Evolutionary conservation across 768 basidiomycete genomes (phyloP).

Genomic region (Boletus rufocinnamomeus): DNA sequence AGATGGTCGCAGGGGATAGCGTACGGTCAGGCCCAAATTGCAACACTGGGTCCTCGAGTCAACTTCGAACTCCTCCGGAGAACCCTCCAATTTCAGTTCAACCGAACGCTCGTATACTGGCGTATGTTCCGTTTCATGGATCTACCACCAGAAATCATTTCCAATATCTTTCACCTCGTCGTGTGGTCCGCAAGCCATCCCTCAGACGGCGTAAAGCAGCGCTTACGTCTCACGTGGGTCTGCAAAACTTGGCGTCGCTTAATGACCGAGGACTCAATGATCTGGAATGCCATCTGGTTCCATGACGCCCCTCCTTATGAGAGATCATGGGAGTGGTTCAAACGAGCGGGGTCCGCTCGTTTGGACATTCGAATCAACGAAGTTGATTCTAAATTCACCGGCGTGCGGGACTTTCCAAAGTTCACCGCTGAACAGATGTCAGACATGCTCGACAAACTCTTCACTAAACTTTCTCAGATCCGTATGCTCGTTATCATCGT

Average conservation of each 20-base stretch:
- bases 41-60: slow-evolving; percentile 23
- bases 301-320: slow-evolving; percentile 50
- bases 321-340: slow-evolving; percentile 57
- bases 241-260: slow-evolving; percentile 57
- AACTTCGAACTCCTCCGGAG: slow-evolving; percentile 7
- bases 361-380: slow-evolving; percentile 67
- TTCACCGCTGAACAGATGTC: slow-evolving; percentile 48
- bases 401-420: slow-evolving; percentile 31
- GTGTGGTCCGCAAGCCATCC: slow-evolving; percentile 52
- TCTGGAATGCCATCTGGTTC: slow-evolving; percentile 73
- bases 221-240: slow-evolving; percentile 57
- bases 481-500: slow-evolving; percentile 61
- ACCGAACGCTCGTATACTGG: slow-evolving; percentile 35
- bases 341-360: slow-evolving; percentile 53
- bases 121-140: slow-evolving; percentile 57
- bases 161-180: slow-evolving; percentile 61
- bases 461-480: slow-evolving; percentile 56
- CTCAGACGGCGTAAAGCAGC: slow-evolving; percentile 37
- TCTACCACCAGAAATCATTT: slow-evolving; percentile 66
- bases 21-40: slow-evolving; percentile 25
- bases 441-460: slow-evolving; percentile 50
- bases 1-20: slow-evolving; percentile 22
- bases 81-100: slow-evolving; percentile 24
- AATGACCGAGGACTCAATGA: slow-evolving; percentile 47
- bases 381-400: slow-evolving; percentile 23